These are phyloP conservation scores for Metschnikowia dekortorum DNA, from an alignment of 805 yeast species.

Conservation along the genomic window DNA sequence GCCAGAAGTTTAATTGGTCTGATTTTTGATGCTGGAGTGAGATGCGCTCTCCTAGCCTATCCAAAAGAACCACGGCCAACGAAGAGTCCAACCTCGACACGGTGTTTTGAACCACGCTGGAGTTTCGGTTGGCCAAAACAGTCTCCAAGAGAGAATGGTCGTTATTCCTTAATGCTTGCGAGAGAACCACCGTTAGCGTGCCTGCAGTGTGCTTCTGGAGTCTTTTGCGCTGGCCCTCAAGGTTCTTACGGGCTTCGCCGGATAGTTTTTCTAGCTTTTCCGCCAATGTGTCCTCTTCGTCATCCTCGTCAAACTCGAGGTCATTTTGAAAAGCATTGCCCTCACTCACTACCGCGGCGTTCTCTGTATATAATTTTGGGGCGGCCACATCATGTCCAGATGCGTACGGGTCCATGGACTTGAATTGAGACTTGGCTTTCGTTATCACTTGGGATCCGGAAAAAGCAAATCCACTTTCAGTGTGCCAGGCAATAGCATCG, in stretches of 20 bases:
- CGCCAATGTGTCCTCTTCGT: constrained; percentile 46
- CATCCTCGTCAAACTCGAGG: constrained; percentile 44
- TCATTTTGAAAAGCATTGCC: constrained; percentile 58
- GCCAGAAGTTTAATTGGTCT: constrained; percentile 49
- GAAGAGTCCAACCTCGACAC: constrained; percentile 45
- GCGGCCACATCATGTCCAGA: constrained; percentile 52
- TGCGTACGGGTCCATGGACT: constrained; percentile 38
- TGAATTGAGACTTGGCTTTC: constrained; percentile 40
- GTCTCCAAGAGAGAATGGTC: constrained; percentile 84
- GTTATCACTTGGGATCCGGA: constrained; percentile 20
- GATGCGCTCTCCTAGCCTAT: constrained; percentile 49
- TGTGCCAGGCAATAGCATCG: constrained; percentile 50
- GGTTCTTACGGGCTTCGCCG: constrained; percentile 19
- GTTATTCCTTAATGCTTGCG: constrained; percentile 84
- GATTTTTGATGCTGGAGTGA: constrained; percentile 49
- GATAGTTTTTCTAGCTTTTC: constrained; percentile 45
- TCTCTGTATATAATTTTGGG: constrained; percentile 55
- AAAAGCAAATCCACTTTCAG: constrained; percentile 24
- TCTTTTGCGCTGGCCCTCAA: constrained; percentile 38
- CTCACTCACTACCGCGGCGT: constrained; percentile 54
- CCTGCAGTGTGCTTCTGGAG: constrained; percentile 45
- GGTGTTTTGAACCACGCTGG: constrained; percentile 46
- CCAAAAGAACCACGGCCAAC: constrained; percentile 47
- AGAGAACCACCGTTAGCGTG: constrained; percentile 73
- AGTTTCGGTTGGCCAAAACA: constrained; percentile 59